Evolutionary conservation across 257 asterid genomes (phyloP).

Genomic region (Ligustrum vulgare): DNA sequence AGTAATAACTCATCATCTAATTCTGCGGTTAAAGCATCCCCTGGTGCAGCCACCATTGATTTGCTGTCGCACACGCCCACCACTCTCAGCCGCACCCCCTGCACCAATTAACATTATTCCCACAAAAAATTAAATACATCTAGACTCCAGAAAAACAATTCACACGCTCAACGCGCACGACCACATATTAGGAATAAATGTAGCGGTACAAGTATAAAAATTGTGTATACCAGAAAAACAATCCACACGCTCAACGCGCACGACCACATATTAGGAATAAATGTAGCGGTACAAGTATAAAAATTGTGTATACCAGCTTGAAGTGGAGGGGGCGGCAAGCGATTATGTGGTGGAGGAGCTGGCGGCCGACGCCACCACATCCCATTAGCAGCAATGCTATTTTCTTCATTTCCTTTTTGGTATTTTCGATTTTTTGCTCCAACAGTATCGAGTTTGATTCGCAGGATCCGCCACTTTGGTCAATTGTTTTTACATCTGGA

Average conservation of each 20-base stretch:
- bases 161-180: background rate
- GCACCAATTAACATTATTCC: conserved; percentile 18
- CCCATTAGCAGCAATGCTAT: conserved; percentile 76
- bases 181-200: background rate
- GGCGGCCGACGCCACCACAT: conserved; percentile 95
- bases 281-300: background rate
- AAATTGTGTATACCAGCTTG: conserved; percentile 46
- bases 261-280: background rate
- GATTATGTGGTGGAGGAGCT: conserved; percentile 78
- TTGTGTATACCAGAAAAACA: conserved; percentile 41
- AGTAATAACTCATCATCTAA: conserved; percentile 60
- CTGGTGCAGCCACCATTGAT: conserved; percentile 51
- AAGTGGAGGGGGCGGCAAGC: conserved; percentile 73
- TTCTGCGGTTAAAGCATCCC: conserved; percentile 51
- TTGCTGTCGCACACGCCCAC: conserved; percentile 88
- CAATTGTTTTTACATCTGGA: background rate
- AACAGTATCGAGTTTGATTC: background rate
- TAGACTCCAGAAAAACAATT: background rate
- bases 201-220: background rate
- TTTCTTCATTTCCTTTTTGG: conserved; percentile 36
- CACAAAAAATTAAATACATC: background rate
- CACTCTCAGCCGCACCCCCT: conserved; percentile 77
- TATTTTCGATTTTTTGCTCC: background rate
- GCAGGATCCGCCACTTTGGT: background rate
- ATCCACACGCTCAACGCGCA: background rate